Evolutionary conservation across 148 eudicot species (phyloP).

Genomic region (Rhododendron mucronatum): DNA sequence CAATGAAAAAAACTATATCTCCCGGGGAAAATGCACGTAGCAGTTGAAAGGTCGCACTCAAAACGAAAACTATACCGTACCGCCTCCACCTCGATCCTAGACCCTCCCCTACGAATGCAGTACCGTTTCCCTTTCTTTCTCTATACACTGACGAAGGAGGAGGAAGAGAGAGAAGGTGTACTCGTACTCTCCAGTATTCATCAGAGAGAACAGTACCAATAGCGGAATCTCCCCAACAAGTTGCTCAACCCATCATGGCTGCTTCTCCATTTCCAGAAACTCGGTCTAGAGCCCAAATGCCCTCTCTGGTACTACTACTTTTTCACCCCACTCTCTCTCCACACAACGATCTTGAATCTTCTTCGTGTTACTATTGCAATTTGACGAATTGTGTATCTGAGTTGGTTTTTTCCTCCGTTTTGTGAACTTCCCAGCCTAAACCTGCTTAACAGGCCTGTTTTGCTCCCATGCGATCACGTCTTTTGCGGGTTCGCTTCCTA

Average conservation of each 20-base stretch:
- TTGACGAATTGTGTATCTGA: background rate
- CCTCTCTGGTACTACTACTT: slow-evolving; percentile 47
- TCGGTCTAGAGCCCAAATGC: slow-evolving; percentile 83
- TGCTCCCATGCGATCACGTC: slow-evolving; percentile 80
- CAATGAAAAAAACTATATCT: too few species aligned
- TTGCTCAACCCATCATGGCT: slow-evolving; percentile 45
- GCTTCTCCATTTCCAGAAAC: slow-evolving; percentile 62
- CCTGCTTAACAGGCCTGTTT: slow-evolving; percentile 49
- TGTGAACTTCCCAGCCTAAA: slow-evolving; percentile 42
- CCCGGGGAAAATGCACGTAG: too few species aligned
- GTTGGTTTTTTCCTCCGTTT: background rate
- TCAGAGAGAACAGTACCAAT: background rate
- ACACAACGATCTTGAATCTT: background rate
- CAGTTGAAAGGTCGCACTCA: too few species aligned
- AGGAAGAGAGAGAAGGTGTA: too few species aligned
- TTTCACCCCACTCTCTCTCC: background rate
- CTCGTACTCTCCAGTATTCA: too few species aligned
- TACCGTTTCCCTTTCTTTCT: too few species aligned
- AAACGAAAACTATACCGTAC: too few species aligned
- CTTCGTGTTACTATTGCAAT: background rate
- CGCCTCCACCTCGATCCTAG: too few species aligned
- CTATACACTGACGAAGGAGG: too few species aligned
- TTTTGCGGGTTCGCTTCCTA: slow-evolving; percentile 59
- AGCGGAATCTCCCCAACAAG: slow-evolving; percentile 47
- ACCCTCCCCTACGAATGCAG: too few species aligned